phyloP scores from a whole-genome alignment of 2,329 filamentous ascomycete species.

The Colletotrichum theobromicola region DNA sequence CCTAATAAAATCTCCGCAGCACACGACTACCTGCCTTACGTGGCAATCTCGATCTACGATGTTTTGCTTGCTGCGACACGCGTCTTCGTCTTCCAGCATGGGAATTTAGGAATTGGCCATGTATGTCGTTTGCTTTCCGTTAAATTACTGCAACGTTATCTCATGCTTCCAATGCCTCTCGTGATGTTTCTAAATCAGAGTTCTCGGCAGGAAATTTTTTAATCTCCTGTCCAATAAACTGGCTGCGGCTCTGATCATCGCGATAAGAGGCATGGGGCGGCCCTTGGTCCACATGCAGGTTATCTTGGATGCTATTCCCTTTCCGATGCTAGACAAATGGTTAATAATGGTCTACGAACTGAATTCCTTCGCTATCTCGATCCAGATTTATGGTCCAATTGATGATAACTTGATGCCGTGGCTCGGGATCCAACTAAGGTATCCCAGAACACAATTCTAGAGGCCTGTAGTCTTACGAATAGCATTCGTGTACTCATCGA shows the following conservation, averaged over 20 bases:
- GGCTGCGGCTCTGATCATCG: not conserved
- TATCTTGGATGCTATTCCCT: not conserved
- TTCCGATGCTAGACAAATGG: not conserved
- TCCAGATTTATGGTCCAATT: not conserved
- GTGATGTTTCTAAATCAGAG: not conserved
- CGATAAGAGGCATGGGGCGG: not conserved
- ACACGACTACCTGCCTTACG: not conserved
- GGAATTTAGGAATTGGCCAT: not conserved
- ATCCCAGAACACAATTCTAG: not conserved
- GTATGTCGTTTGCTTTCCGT: not conserved
- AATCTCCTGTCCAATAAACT: not conserved
- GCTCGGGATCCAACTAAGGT: not conserved
- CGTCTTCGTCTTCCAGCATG: not conserved
- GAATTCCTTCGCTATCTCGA: not conserved
- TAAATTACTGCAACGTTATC: not conserved
- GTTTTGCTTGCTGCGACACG: not conserved
- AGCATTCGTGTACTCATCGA: not conserved
- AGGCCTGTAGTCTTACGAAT: not conserved
- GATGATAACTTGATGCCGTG: not conserved
- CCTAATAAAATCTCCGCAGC: not conserved
- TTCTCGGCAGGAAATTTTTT: not conserved
- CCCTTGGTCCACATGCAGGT: not conserved
- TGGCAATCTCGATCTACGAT: not conserved
- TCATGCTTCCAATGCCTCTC: not conserved
- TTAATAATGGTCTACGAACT: not conserved